A percentile compares a stretch with the other conserved stretches of the same genome.
These are phyloP conservation scores for Deuterostichococcus epilithicus DNA, from an alignment of 139 green algal genomes.

Conservation along the genomic window DNA sequence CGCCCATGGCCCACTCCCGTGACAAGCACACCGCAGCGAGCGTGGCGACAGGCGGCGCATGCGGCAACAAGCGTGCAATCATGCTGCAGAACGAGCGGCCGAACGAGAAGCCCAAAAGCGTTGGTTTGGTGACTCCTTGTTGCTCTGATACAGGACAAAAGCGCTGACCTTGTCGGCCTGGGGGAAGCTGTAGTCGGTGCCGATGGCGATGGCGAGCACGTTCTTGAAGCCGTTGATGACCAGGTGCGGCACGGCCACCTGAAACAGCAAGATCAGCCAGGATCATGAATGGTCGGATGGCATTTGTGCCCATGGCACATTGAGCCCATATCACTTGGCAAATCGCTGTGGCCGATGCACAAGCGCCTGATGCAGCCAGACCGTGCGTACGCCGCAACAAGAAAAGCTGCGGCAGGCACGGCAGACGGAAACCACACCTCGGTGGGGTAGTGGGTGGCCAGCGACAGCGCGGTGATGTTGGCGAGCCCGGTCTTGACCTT, in stretches of 20 bases:
- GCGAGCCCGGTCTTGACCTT: slow-evolving; percentile 61
- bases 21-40: not conserved
- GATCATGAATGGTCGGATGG: no score
- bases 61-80: not conserved
- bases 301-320: no score
- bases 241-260: slow-evolving; percentile 87
- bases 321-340: no score
- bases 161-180: slow-evolving; percentile 79
- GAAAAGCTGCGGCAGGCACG: no score
- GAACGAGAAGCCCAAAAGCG: not conserved
- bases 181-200: slow-evolving; percentile 93
- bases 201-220: slow-evolving; percentile 85
- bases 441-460: slow-evolving; percentile 84
- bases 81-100: not conserved
- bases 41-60: not conserved
- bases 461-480: slow-evolving; percentile 84
- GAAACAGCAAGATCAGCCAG: no score
- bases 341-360: no score
- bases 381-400: no score
- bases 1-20: not conserved
- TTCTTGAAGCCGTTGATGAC: slow-evolving; percentile 99
- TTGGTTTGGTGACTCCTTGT: no score
- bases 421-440: not conserved
- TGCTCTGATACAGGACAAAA: no score
- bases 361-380: no score